Evolutionary conservation across 768 basidiomycete species (phyloP).

Genomic region (Trametes elegans): DNA sequence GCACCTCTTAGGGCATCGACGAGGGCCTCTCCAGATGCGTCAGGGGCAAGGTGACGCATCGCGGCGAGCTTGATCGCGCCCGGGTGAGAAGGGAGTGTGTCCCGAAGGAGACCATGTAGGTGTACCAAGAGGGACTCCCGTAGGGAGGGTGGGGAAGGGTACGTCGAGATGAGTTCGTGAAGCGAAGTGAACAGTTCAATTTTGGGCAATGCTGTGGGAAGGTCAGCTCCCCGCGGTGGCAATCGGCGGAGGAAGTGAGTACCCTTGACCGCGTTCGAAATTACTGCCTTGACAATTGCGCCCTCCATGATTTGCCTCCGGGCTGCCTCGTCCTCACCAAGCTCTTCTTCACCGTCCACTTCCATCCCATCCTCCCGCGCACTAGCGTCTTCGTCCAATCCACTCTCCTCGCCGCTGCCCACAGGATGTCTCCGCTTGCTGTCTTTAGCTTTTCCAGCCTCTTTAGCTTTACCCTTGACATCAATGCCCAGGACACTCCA

Average conservation of each 20-base stretch:
- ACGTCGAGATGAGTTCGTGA: conserved; percentile 40
- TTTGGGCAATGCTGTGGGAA: conserved; percentile 38
- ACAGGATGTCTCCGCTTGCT: conserved; percentile 29
- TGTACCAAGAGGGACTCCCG: conserved; percentile 42
- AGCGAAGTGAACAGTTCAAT: conserved; percentile 42
- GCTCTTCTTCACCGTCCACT: conserved; percentile 34
- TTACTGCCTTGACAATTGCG: conserved; percentile 76
- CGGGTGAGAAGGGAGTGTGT: conserved; percentile 37
- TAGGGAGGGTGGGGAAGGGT: conserved; percentile 41
- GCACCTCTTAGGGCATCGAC: conserved; percentile 52
- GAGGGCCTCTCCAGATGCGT: conserved; percentile 47
- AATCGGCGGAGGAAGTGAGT: conserved; percentile 24
- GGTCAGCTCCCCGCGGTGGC: conserved; percentile 4
- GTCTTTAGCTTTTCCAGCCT: conserved; percentile 29
- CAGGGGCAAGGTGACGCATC: conserved; percentile 33
- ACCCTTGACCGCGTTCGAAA: conserved; percentile 75
- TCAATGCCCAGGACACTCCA: conserved; percentile 79
- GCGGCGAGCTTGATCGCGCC: conserved; percentile 39
- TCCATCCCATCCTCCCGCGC: conserved; percentile 25
- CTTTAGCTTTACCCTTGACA: conserved; percentile 14
- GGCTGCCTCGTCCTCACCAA: conserved; percentile 51
- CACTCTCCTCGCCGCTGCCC: not conserved
- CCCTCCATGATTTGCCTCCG: conserved; percentile 71
- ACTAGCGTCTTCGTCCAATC: conserved; percentile 9
- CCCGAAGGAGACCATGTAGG: conserved; percentile 41